Base-by-base conservation (phyloP, 1,284 basidiomycete genomes). In the Ustilago tritici region DNA sequence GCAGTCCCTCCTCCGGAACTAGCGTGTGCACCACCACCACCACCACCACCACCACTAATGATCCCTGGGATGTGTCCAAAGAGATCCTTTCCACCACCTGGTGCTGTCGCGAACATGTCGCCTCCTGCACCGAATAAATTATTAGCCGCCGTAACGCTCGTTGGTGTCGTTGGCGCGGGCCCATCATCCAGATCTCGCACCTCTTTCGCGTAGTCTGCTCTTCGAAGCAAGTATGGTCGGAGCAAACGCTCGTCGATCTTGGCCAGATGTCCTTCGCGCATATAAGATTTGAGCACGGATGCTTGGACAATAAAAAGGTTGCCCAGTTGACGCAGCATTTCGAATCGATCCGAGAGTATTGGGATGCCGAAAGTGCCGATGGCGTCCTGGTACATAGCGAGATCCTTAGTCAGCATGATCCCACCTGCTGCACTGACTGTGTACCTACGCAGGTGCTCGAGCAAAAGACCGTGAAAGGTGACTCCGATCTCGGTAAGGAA, bases 251-350 rank as follows among this genome's bases (percentile, higher is more conserved):
- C 88, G 81, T 99, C 96, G 79, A 99, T 95, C 23, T 93, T 91
- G 9, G 94, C 94, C 7, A 86, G 65, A 60, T 86, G 82, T 1
- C 78, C 80, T 35, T 86, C 84, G 32, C 81, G 77, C 84, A 86
- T 86, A 72, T 85, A 86, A 14, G 78, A 81, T 58, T 83, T 84
- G 34, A 86, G 75, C 47, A 85, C 83, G 32, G 70, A 70, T 0
- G 84, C 83, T 59, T 85, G 84, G 0, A 86, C 84, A 43, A 86
- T 85, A 55, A 98, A 99, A 66, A 96, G 90, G 85, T 98, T 97
- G 81, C 97, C 97, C 1, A 99, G 91, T 87, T 99, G 95, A 53
- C 96, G 92, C 76, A 99, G 92, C 89, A 99, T 98, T 85, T 99
- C 97, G 88, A 97, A 99, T 19, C 97, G 94, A 86, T 98, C 96